These are phyloP conservation scores for Magnusiomyces ingens DNA, from an alignment of 1,139 yeast species.

Conservation along the genomic window DNA sequence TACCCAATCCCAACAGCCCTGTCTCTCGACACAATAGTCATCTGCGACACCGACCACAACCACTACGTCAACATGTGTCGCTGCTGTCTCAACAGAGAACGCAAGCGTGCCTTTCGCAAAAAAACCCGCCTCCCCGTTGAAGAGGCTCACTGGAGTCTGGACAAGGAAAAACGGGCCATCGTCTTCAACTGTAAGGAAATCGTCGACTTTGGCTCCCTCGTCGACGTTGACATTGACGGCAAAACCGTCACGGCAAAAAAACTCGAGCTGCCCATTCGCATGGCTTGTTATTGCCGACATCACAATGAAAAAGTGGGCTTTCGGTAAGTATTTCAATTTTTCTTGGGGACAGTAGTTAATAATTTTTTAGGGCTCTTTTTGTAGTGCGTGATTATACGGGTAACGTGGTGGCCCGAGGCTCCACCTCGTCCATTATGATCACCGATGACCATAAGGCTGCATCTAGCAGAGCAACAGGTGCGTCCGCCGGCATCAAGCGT, in stretches of 20 bases:
- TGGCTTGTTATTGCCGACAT: conserved; percentile 92
- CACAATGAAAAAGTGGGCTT: conserved; percentile 80
- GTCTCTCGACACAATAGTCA: conserved; percentile 32
- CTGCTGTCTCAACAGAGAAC: conserved; percentile 82
- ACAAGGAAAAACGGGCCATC: conserved; percentile 68
- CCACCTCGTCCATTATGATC: conserved; percentile 72
- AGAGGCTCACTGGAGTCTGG: conserved; percentile 68
- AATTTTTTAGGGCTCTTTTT: conserved; percentile 45
- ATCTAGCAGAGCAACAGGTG: conserved; percentile 8
- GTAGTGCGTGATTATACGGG: conserved; percentile 55
- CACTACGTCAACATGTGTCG: conserved; percentile 71
- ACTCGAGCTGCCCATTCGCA: conserved; percentile 64
- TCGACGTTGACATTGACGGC: conserved; percentile 23
- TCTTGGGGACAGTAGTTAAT: conserved; percentile 51
- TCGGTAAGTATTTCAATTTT: conserved; percentile 46
- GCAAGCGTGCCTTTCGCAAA: conserved; percentile 75
- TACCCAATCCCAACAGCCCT: conserved; percentile 26
- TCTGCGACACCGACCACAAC: conserved; percentile 30
- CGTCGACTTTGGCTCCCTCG: conserved; percentile 56
- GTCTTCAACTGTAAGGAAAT: conserved; percentile 85
- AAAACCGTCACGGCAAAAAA: conserved; percentile 36
- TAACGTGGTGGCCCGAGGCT: conserved; percentile 59
- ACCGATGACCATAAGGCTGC: conserved; percentile 78
- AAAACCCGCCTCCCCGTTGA: conserved; percentile 58
- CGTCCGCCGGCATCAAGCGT: conserved; percentile 12